Base-by-base conservation (phyloP, 2,329 filamentous ascomycete genomes). In the Ophiostoma sp. region DNA sequence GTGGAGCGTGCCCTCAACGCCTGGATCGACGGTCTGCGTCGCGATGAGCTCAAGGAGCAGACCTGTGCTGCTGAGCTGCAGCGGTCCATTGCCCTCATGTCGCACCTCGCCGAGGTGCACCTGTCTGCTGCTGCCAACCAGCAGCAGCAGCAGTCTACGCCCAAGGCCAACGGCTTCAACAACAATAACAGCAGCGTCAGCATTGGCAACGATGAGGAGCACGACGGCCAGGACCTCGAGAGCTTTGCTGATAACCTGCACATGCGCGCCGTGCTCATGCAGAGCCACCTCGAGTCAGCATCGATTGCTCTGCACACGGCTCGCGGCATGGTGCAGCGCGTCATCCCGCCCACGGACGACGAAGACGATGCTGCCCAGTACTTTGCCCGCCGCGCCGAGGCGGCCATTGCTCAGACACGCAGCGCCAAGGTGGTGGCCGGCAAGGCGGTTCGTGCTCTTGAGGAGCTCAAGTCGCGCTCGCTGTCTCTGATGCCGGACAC, bases 1-100 rank as follows among this genome's bases (percentile, higher is more conserved):
- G 93, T 98, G 12, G 96, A 99, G 83, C 89, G 94, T 73, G 93
- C 93, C 0, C 83, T 98, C 69, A 97, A 97, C 79, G 88, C 88
- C 72, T 97, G 94, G 89, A 93, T 98, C 73, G 95, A 98, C 76
- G 90, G 90, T 6, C 81, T 98, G 72, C 91, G 94, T 76, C 90
- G 90, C 70, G 94, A 97, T 77, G 94, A 97, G 72, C 84, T 98
- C 68, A 94, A 94, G 81, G 92, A 95, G 82, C 90, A 92, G 80
- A 91, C 93, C 78, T 94, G 94, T 79, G 91, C 93, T 0, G 89
- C 89, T 31, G 93, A 97, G 79, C 85, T 98, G 50, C 91, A 95
- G 78, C 90, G 92, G 71, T 95, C 93, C 7, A 93, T 97, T 77
- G 92, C 94, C 71, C 87, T 98, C 71, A 91, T 98, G 86, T 89